Evolutionary conservation across 345 rosid genomes (phyloP), one percentile per base, ranked within the genome.

Genomic region (Euphorbia pulcherrima): DNA sequence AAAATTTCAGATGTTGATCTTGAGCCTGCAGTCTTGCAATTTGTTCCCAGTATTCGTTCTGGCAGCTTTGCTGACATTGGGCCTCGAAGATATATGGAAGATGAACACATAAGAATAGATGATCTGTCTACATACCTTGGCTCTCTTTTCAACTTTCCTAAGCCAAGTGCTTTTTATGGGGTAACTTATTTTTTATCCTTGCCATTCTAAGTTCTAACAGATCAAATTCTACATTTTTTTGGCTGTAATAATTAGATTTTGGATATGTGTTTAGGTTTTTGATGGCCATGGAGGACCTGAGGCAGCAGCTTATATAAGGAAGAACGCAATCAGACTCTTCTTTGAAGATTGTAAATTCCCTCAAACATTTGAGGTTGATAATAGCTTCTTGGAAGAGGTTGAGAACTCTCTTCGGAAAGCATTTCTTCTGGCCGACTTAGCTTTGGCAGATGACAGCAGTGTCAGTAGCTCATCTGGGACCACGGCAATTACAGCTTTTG

Each of bases 201-300:
- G 8, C 21, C 28, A 18, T 63, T 72, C 39, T n/a, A 50, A 17
- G 67, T 66, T 20, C 28, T 40, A n/a, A n/a, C n/a, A n/a, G n/a
- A n/a, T 44, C n/a, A 27, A 29, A 13, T 20, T 64, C 57, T 69
- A 66, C 75, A 55, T 29, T 46, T 53, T 29, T 26, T 26, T 70
- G 67, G 37, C 37, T 24, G 7, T 71, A 33, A 54, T 44, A 71
- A 64, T 66, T 13, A 30, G 56, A 33, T 50, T 41, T 59, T 74
- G 56, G 8, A 35, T 24, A 7, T 24, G 13, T 29, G 47, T 62
- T 26, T 70, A 85, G 92, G 84, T 92, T 41, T 92, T 90, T 75
- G 97, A 92, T 78, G 98, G 98, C 47, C 98, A 92, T 75, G 97
- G 92, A 56, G 98, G 98, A 66, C 87, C 92, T 9, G 97, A 84